phyloP scores from a whole-genome alignment of 192 early-diverging fungal species.

The Powellomyces hirtus region DNA sequence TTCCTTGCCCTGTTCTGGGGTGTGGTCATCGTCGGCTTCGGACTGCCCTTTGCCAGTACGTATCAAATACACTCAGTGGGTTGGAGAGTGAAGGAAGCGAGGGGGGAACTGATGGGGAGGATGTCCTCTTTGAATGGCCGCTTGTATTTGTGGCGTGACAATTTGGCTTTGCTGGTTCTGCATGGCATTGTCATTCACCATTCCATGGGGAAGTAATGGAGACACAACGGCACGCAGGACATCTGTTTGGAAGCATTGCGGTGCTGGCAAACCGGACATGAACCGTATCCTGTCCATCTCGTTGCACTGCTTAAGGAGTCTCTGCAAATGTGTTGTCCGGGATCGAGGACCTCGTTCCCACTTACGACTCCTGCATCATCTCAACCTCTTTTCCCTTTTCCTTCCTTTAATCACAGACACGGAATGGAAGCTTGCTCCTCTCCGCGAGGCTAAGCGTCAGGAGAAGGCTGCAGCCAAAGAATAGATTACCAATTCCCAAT shows the following conservation, averaged over 20 bases:
- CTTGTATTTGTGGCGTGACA: neutral
- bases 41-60: slow-evolving; percentile 29
- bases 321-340: neutral
- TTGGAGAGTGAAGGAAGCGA: neutral
- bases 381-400: neutral
- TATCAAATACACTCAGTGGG: neutral
- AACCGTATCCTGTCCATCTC: too few relatives aligned
- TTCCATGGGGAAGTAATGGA: neutral
- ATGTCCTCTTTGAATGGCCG: neutral
- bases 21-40: slow-evolving; percentile 18
- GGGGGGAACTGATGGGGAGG: neutral
- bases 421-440: slow-evolving; percentile 34
- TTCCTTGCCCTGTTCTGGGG: slow-evolving; percentile 30
- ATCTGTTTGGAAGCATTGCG: neutral
- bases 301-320: too few relatives aligned
- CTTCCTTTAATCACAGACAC: slow-evolving; percentile 21
- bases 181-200: neutral
- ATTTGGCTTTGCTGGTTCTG: neutral
- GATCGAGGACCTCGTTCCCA: too few relatives aligned
- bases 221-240: neutral
- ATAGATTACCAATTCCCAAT: too few relatives aligned
- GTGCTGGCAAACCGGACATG: too few relatives aligned
- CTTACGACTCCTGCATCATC: too few relatives aligned
- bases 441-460: slow-evolving; percentile 23
- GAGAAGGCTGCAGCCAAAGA: slow-evolving; percentile 21